phyloP scores from a whole-genome alignment of 2,329 filamentous ascomycete genomes.

The Laburnicola sp. region DNA sequence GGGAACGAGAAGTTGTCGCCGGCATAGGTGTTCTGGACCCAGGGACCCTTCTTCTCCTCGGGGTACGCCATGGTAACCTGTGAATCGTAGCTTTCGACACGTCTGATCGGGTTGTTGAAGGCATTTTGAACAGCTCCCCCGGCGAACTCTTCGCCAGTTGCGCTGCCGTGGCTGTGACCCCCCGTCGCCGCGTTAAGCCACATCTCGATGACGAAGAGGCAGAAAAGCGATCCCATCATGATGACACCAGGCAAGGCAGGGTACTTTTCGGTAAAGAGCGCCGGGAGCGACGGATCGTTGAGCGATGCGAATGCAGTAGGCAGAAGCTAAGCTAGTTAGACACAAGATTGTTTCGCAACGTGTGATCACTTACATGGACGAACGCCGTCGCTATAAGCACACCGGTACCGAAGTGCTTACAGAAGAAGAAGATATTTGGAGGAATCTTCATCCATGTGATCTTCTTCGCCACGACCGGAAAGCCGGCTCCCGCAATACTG shows the following conservation, averaged over 20 bases:
- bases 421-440: slow-evolving; percentile 61
- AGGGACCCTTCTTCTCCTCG: slow-evolving; percentile 36
- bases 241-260: slow-evolving; percentile 66
- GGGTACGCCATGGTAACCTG: slow-evolving; percentile 41
- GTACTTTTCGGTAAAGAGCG: slow-evolving; percentile 62
- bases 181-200: slow-evolving; percentile 63
- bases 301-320: slow-evolving; percentile 61
- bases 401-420: slow-evolving; percentile 69
- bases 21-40: slow-evolving; percentile 38
- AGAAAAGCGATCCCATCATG: slow-evolving; percentile 65
- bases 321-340: slow-evolving; percentile 49
- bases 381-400: slow-evolving; percentile 87
- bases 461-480: slow-evolving; percentile 52
- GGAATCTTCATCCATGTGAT: slow-evolving; percentile 62
- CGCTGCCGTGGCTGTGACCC: slow-evolving; percentile 62
- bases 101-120: slow-evolving; percentile 36
- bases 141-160: slow-evolving; percentile 50
- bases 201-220: slow-evolving; percentile 65
- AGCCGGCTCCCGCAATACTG: slow-evolving; percentile 43
- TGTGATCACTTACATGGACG: slow-evolving; percentile 59
- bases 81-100: slow-evolving; percentile 41
- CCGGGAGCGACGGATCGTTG: slow-evolving; percentile 57
- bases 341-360: background rate
- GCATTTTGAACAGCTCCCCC: slow-evolving; percentile 32
- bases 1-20: slow-evolving; percentile 35